Evolutionary conservation across 2,329 filamentous ascomycete genomes (phyloP), one percentile per base, ranked within the genome.

Genomic region (Aspergillus piperis): DNA sequence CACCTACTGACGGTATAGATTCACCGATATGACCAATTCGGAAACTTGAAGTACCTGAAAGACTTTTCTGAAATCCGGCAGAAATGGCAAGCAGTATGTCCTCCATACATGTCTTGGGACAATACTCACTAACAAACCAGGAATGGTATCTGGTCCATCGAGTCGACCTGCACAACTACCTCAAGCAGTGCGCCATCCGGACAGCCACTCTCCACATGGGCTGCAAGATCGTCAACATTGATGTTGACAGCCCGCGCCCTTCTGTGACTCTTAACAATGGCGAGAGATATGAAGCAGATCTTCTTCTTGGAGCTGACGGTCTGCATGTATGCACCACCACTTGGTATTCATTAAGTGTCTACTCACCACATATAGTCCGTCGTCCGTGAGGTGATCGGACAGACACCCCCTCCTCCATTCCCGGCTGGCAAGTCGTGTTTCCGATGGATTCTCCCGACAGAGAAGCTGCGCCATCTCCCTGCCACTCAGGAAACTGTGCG

Each of bases 131-230:
- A 21, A n/a, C 3, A 15, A 11, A 1, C 5, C 15, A 72, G 70
- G 70, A 69, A 58, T 72, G 67, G 62, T 73, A 71, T 39, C 68
- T 76, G 2, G 71, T 74, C 10, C 78, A 80, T 60, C 71, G 78
- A n/a, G 74, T 79, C 23, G 78, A 80, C 60, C 65, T 81, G 47
- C 78, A 80, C 60, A 73, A 72, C 25, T 64, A 72, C 19, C 64
- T 79, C 3, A 74, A 75, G 52, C 27, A 69, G 19, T 66, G 74
- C 21, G 76, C 76, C 0, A n/a, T 64, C 5, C 54, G 68, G 32
- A 68, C 64, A 0, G 67, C 68, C 0, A 64, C 57, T 7, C 56
- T 73, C 5, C 61, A 70, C 41, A 66, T 66, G 0, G 58, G 58
- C 8, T 73, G 70, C 58, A 66, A 53, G 3, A 66, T 72, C 36